Evolutionary conservation across 2,329 filamentous ascomycete genomes (phyloP).

Genomic region (Polytolypa hystricis): DNA sequence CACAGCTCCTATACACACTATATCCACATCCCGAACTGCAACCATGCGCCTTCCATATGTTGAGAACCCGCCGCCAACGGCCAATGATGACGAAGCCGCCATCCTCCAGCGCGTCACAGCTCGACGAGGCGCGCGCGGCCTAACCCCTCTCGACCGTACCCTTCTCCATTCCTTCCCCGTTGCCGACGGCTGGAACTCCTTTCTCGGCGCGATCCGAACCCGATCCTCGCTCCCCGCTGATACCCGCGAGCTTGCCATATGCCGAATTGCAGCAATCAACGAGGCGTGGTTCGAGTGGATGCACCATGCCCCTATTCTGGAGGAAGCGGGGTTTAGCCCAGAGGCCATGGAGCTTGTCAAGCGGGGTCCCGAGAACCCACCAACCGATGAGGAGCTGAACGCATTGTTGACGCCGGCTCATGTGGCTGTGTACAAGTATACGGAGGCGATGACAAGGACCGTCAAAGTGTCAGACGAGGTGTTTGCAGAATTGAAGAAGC

Average conservation of each 20-base stretch:
- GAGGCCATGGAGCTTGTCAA: slow-evolving; percentile 39
- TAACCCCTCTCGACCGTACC: slow-evolving; percentile 44
- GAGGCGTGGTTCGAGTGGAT: slow-evolving; percentile 77
- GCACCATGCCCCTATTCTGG: slow-evolving; percentile 65
- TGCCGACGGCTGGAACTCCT: slow-evolving; percentile 48
- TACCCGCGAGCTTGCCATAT: slow-evolving; percentile 68
- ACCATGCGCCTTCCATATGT: slow-evolving; percentile 47
- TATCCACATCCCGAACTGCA: background rate
- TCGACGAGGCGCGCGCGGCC: slow-evolving; percentile 38
- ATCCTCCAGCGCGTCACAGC: slow-evolving; percentile 42
- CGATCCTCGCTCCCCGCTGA: slow-evolving; percentile 38
- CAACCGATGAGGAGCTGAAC: slow-evolving; percentile 20
- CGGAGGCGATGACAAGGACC: slow-evolving; percentile 73
- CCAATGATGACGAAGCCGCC: slow-evolving; percentile 36
- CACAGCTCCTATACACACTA: background rate
- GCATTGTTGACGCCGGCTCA: slow-evolving; percentile 45
- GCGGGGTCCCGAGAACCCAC: slow-evolving; percentile 21
- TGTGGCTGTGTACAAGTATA: slow-evolving; percentile 59
- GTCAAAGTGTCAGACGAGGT: slow-evolving; percentile 59
- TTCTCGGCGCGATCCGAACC: slow-evolving; percentile 45
- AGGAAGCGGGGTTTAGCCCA: slow-evolving; percentile 44
- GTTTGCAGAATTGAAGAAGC: slow-evolving; percentile 50
- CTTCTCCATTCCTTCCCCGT: slow-evolving; percentile 45
- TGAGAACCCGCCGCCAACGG: slow-evolving; percentile 38
- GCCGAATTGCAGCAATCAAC: slow-evolving; percentile 69